Base-by-base conservation (phyloP, 768 basidiomycete species). In the Tricholoma terreum region DNA sequence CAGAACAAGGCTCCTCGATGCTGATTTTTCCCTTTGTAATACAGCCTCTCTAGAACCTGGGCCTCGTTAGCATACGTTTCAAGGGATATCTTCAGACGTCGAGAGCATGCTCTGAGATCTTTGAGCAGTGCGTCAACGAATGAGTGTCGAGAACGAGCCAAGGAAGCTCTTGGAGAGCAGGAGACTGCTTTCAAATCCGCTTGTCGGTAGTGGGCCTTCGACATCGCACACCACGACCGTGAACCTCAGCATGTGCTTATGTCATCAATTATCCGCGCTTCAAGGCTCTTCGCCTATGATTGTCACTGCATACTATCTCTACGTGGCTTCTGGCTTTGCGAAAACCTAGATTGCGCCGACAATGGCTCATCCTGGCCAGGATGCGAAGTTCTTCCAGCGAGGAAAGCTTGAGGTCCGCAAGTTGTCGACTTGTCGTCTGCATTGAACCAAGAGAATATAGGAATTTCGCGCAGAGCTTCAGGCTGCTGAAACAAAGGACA, bases 401-500 rank as follows among this genome's bases (percentile, higher is more conserved):
- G 92, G 92, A 63, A 95, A 94, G 78, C 92, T 94, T 64, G 90
- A 92, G 84, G 91, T 91, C 55, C 57, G 70, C 59, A n/a, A 57
- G 54, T 35, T 36, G 5, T 54, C 55, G 12, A 17, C 36, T 48
- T 8, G 24, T 17, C 43, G 35, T 40, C 49, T 52, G 24, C 15
- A 34, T 56, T 51, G 24, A 57, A 56, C 19, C 43, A 21, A 49
- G 17, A 50, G 58, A 61, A 31, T 17, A 49, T 66, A 92, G 88
- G 93, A 94, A 80, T 91, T 95, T 67, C 88, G 93, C 54, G 84
- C 88, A 61, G 94, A 98, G 70, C 82, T 97, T 43, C 90, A 92
- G 71, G 90, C 91, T 48, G 90, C 92, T 8, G 93, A 94, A 70
- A 80, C 88, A 61, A 97, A 97, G 75, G 97, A 99, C 81, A 99